These are phyloP conservation scores for Hypomyces perniciosus DNA, from an alignment of 2,329 filamentous ascomycete species.

Conservation along the genomic window DNA sequence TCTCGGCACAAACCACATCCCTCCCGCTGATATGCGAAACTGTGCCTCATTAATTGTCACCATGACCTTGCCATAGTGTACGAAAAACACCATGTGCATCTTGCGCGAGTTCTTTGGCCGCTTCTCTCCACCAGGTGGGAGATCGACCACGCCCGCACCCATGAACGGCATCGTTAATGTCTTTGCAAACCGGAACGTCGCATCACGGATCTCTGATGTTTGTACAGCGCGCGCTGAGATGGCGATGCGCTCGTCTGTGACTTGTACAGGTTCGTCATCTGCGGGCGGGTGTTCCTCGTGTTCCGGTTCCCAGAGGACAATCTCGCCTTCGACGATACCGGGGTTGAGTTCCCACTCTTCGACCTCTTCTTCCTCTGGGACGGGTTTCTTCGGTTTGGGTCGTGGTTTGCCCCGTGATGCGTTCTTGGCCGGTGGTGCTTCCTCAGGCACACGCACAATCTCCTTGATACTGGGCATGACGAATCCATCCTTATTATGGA, in stretches of 20 bases:
- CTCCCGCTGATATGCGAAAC: conserved; percentile 81
- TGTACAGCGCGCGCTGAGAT: conserved; percentile 51
- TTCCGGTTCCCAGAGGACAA: conserved; percentile 57
- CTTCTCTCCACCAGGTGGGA: conserved; percentile 79
- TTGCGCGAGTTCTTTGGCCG: conserved; percentile 84
- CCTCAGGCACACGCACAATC: conserved; percentile 64
- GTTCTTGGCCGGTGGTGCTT: conserved; percentile 34
- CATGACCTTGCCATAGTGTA: conserved; percentile 73
- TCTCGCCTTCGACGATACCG: conserved; percentile 57
- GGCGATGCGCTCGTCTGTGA: conserved; percentile 51
- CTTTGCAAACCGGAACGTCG: conserved; percentile 83
- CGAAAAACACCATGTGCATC: conserved; percentile 97
- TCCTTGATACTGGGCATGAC: conserved; percentile 68
- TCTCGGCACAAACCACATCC: conserved; percentile 90
- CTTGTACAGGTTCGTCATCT: conserved; percentile 49
- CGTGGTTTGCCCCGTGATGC: conserved; percentile 21
- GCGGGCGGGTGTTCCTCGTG: conserved; percentile 48
- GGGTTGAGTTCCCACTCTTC: conserved; percentile 68
- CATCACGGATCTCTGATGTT: conserved; percentile 53
- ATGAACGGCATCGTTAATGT: conserved; percentile 80
- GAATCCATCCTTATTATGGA: conserved; percentile 38
- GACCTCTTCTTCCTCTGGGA: conserved; percentile 45
- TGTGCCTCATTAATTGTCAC: conserved; percentile 69
- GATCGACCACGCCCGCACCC: conserved; percentile 81
- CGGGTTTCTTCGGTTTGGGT: conserved; percentile 28